Percentiles rank a stretch among this genome's conserved stretches.
phyloP scores from a whole-genome alignment of 441 rosid genomes.

The Bocquillonia castaneifolia region DNA sequence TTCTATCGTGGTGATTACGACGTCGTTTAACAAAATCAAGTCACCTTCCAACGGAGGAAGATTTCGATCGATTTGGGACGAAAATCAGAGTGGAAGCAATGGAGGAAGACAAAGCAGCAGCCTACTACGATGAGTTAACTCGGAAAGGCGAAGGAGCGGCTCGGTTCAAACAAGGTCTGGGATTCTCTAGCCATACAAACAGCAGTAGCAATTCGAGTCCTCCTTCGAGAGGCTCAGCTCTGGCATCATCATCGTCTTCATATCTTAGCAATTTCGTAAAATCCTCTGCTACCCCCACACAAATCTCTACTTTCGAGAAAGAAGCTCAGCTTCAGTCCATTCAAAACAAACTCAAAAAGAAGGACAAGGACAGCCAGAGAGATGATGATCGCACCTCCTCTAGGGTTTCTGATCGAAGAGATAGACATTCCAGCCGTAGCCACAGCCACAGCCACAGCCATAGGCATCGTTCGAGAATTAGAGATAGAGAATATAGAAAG shows the following conservation, averaged over 20 bases:
- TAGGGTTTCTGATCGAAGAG: slow-evolving; percentile 37
- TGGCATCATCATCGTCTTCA: slow-evolving; percentile 51
- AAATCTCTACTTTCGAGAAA: slow-evolving; percentile 40
- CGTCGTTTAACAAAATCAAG: too few relatives aligned
- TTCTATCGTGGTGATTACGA: not conserved
- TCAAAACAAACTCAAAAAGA: slow-evolving; percentile 71
- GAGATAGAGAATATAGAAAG: slow-evolving; percentile 33
- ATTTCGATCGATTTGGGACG: too few relatives aligned
- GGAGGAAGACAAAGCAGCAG: slow-evolving; percentile 94
- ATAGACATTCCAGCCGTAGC: slow-evolving; percentile 20
- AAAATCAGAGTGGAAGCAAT: slow-evolving; percentile 28
- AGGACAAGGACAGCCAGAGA: slow-evolving; percentile 23
- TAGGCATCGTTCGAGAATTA: slow-evolving; percentile 40
- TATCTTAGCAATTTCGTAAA: slow-evolving; percentile 61
- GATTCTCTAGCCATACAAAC: slow-evolving; percentile 60
- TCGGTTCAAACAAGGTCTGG: slow-evolving; percentile 90
- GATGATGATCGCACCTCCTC: slow-evolving; percentile 28
- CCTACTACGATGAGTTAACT: slow-evolving; percentile 83
- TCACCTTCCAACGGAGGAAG: too few relatives aligned
- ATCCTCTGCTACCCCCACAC: slow-evolving; percentile 62
- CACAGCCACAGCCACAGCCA: not conserved
- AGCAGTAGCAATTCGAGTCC: slow-evolving; percentile 16
- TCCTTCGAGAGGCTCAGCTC: slow-evolving; percentile 50
- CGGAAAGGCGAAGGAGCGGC: slow-evolving; percentile 96
- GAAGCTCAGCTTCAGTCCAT: slow-evolving; percentile 61